Percentiles rank a stretch among this genome's conserved stretches.
These are phyloP conservation scores for Chenopodium berlandieri DNA, from an alignment of 148 eudicot genomes.

Conservation along the genomic window DNA sequence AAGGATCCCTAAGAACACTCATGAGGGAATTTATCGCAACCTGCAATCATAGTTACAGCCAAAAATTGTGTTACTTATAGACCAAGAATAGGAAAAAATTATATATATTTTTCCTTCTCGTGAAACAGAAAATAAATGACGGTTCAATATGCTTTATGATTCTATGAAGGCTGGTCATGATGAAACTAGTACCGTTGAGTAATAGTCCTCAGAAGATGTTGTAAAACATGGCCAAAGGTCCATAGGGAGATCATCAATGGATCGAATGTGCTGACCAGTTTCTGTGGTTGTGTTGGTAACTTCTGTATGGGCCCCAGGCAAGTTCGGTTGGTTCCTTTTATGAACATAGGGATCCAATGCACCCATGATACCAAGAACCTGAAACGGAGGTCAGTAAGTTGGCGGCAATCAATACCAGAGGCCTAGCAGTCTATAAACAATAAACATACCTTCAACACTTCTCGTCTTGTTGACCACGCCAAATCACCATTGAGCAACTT, in stretches of 20 bases:
- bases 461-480: conserved; percentile 96
- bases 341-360: conserved; percentile 95
- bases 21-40: conserved; percentile 96
- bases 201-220: conserved; percentile 95
- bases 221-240: conserved; percentile 97
- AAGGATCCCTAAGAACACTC: conserved; percentile 97
- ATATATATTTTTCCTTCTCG: not conserved
- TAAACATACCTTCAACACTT: conserved; percentile 74
- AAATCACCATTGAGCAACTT: conserved; percentile 92
- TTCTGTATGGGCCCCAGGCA: conserved; percentile 82
- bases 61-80: not conserved
- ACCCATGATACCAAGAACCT: conserved; percentile 99
- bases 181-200: conserved; percentile 62
- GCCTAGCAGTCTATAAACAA: not conserved
- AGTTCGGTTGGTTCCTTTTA: conserved; percentile 80
- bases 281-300: conserved; percentile 66
- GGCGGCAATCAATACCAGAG: not conserved
- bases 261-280: conserved; percentile 73
- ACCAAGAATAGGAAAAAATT: not conserved
- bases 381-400: not conserved
- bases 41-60: conserved; percentile 36
- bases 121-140: not conserved
- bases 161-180: not conserved
- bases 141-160: not conserved
- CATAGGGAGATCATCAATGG: conserved; percentile 86